phyloP scores from a whole-genome alignment of 176 grass and related monocot genomes.

The Sorghum bicolor region Sorghum_bicolor_NCBIv3 NC_012873.2:16754001-16754500 shows the following conservation, averaged over 20 bases:
- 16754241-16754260: not conserved
- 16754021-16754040: not conserved
- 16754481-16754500: no score
- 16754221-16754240: conserved; percentile 22
- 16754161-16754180: not conserved
- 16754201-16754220: conserved; percentile 56
- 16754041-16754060: not conserved
- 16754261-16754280: not conserved
- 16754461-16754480: no score
- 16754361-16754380: not conserved
- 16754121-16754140: conserved; percentile 26
- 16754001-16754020: not conserved
- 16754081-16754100: not conserved
- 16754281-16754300: not conserved
- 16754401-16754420: not conserved
- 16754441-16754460: no score
- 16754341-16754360: not conserved
- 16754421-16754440: no score
- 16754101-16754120: not conserved
- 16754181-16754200: conserved; percentile 67
- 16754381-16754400: not conserved
- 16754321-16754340: not conserved
- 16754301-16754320: conserved; percentile 1
- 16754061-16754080: not conserved
- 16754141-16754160: no score